These are phyloP conservation scores for Hypoxylon crocopeplum DNA, from an alignment of 495 filamentous ascomycete species.

Conservation along the genomic window DNA sequence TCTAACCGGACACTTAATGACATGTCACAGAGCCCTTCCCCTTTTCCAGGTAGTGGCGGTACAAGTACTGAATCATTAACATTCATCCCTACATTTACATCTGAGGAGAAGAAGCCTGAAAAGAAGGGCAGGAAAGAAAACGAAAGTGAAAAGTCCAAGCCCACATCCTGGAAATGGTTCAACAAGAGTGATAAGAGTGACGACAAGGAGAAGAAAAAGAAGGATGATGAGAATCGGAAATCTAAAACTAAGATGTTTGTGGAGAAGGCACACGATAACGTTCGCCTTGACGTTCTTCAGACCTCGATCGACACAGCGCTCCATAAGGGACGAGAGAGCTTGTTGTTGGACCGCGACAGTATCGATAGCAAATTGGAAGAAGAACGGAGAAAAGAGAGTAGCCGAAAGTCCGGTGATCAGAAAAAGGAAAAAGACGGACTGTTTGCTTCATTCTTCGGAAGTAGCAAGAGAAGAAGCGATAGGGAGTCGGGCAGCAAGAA, in stretches of 20 bases:
- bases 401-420: conserved; percentile 72
- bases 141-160: conserved; percentile 47
- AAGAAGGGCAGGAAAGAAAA: conserved; percentile 73
- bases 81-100: conserved; percentile 78
- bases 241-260: conserved; percentile 59
- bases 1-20: conserved; percentile 61
- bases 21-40: conserved; percentile 66
- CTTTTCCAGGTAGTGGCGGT: conserved; percentile 72
- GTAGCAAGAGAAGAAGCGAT: conserved; percentile 79
- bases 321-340: conserved; percentile 77
- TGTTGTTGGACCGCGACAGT: conserved; percentile 78
- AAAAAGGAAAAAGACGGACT: conserved; percentile 91
- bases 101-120: conserved; percentile 66
- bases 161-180: conserved; percentile 46
- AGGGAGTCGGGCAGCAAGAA: conserved; percentile 73
- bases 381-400: conserved; percentile 82
- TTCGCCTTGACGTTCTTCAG: conserved; percentile 81
- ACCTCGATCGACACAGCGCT: conserved; percentile 72
- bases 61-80: conserved; percentile 77
- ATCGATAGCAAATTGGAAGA: conserved; percentile 77
- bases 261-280: conserved; percentile 72
- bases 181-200: conserved; percentile 67
- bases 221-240: conserved; percentile 61
- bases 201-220: conserved; percentile 66
- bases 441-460: conserved; percentile 89